Base-by-base conservation (phyloP, 2,329 filamentous ascomycete species). In the Aspergillus aculeatus region DNA sequence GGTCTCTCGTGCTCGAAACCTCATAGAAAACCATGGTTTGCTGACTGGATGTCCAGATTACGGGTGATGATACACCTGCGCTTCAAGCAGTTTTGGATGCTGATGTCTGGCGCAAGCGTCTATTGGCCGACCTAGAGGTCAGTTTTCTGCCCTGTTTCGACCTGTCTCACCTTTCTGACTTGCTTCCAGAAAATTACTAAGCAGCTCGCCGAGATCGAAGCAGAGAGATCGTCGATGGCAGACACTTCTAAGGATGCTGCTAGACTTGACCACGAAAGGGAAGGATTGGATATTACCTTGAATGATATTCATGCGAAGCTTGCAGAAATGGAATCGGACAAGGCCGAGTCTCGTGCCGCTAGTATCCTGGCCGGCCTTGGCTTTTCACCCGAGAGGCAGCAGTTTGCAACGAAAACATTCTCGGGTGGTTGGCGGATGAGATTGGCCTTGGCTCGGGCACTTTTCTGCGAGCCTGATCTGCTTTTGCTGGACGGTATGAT, bases 361-460 rank as follows among this genome's bases (percentile, higher is more conserved):
- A 97, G 91, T 77, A 99, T 99, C 72, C 83, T 99, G 56, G 94
- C 95, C 61, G 95, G 95, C 85, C 87, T 99, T 60, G 95, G 95
- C 68, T 99, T 99, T 84, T 98, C 95, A 0, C 77, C 91, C 21
- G 95, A 98, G 77, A 85, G 92, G 65, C 95, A 99, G 73, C 90
- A 96, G 69, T 92, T 85, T 73, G 89, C 95, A 16, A 99, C 95
- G 57, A 98, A 91, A 83, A 98, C 94, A 5, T 99, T 99, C 80
- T 99, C 95, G 56, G 95, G 95, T 84, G 95, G 95, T 89, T 99
- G 95, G 95, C 88, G 95, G 78, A 99, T 99, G 95, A 89, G 95
- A 82, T 81, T 99, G 71, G 95, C 95, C 14, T 84, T 99, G 63
- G 95, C 95, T 12, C 84, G 95, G 84, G 95, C 95, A 14, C 85